Evolutionary conservation across 805 yeast species (phyloP).

Genomic region (Myxozyma udenii): DNA sequence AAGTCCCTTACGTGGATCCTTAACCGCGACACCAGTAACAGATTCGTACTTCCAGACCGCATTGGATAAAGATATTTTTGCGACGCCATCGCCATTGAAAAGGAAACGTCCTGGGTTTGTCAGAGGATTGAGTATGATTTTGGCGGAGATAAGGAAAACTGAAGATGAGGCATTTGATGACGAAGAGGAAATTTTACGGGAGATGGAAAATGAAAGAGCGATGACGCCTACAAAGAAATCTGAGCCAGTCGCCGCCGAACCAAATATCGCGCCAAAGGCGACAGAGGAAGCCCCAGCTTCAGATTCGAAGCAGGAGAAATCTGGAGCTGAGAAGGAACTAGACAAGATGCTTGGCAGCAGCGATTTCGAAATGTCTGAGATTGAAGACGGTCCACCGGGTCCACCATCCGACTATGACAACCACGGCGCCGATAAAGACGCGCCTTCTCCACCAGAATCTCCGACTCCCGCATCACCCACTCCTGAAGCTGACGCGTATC

Average conservation of each 20-base stretch:
- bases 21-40: constrained; percentile 3
- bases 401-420: too few relatives aligned
- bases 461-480: not conserved
- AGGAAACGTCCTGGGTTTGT: constrained; percentile 8
- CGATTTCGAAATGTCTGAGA: too few relatives aligned
- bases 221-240: not conserved
- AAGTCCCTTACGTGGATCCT: not conserved
- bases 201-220: constrained; percentile 8
- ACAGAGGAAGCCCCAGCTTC: too few relatives aligned
- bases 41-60: constrained; percentile 18
- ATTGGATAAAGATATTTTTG: not conserved
- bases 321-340: not conserved
- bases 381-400: too few relatives aligned
- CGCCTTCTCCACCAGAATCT: too few relatives aligned
- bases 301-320: not conserved
- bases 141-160: constrained; percentile 18
- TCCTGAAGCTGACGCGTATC: constrained; percentile 3
- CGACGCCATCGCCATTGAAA: constrained; percentile 28
- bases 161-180: constrained; percentile 23
- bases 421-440: too few relatives aligned
- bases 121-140: constrained; percentile 21
- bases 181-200: constrained; percentile 23
- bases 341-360: not conserved
- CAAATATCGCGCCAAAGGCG: too few relatives aligned
- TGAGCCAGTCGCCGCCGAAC: too few relatives aligned